Base-by-base conservation (phyloP, 108 stramenopile genomes). In the Schizochytrium sp. region DNA sequence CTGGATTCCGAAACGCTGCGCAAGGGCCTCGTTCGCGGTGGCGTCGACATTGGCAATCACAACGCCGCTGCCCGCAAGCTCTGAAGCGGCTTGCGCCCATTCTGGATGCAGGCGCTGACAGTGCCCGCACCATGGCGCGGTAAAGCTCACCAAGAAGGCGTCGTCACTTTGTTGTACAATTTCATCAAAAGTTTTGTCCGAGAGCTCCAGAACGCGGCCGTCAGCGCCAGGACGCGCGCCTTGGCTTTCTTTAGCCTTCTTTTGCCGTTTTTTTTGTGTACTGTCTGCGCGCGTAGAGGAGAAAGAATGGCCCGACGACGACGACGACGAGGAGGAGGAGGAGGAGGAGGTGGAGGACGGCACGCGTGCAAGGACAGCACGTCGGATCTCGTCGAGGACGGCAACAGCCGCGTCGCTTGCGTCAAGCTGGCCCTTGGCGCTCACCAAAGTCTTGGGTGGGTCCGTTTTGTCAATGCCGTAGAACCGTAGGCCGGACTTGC, bases 21-120 rank as follows among this genome's bases (percentile, higher is more conserved):
- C 76, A 0, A 97, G 88, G 4, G 94, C 95, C 16, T 92, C 91
- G 89, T 96, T 95, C 28, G 72, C 90, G 5, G 92, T 92, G 10
- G 95, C 96, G 58, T 97, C 95, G 34, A 97, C 93, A 87, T 93
- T 51, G 83, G 95, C 95, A 69, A 91, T 96, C 58, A 97, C 95
- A 29, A 94, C 94, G 48, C 97, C 92, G 21, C 87, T 88, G 29
- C 91, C 92, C 76, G 58, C 88, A 59, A 92, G 48, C 34, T 72
- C 87, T 34, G 44, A 43, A n/a, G 90, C 91, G 51, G 91, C 91
- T 5, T 59, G 16, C 71, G 87, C 58, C 90, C 91, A 93, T 58
- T 92, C 94, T 3, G 93, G 93, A 25, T 91, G 90, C 57, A 94
- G 91, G 60, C 58, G 72, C 93, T 94, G 92, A 92, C 94, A 95